Evolutionary conservation across 257 asterid species (phyloP).

Genomic region (Voacanga thouarsii): DNA sequence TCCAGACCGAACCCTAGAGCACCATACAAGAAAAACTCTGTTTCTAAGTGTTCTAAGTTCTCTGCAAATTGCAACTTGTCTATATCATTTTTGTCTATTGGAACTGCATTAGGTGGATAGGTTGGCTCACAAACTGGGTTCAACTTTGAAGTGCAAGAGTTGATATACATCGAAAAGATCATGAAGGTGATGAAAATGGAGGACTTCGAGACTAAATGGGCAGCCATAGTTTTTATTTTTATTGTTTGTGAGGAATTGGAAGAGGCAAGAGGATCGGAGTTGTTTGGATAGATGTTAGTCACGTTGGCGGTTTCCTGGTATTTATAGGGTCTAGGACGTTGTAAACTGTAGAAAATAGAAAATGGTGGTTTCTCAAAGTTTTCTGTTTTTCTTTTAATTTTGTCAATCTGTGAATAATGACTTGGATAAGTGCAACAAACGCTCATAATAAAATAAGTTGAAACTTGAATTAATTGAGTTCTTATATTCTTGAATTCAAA

Average conservation of each 20-base stretch:
- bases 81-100: slow-evolving; percentile 24
- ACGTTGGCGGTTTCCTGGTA: too few relatives aligned
- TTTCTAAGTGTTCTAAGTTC: slow-evolving; percentile 45
- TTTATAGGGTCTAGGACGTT: too few relatives aligned
- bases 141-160: not conserved
- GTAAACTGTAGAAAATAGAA: too few relatives aligned
- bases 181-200: not conserved
- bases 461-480: too few relatives aligned
- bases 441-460: too few relatives aligned
- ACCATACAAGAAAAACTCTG: slow-evolving; percentile 34
- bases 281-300: not conserved
- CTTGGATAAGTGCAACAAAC: too few relatives aligned
- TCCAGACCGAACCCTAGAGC: slow-evolving; percentile 50
- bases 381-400: too few relatives aligned
- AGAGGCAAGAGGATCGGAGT: too few relatives aligned
- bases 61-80: slow-evolving; percentile 37
- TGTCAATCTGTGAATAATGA: too few relatives aligned
- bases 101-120: slow-evolving; percentile 5
- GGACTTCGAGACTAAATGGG: not conserved
- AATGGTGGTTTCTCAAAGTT: too few relatives aligned
- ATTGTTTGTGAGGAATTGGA: not conserved
- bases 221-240: not conserved
- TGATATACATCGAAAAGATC: not conserved
- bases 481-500: too few relatives aligned
- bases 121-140: slow-evolving; percentile 11